Conservation (phyloP, 139 green algal genomes). For the Gonium pectorale region DNA sequence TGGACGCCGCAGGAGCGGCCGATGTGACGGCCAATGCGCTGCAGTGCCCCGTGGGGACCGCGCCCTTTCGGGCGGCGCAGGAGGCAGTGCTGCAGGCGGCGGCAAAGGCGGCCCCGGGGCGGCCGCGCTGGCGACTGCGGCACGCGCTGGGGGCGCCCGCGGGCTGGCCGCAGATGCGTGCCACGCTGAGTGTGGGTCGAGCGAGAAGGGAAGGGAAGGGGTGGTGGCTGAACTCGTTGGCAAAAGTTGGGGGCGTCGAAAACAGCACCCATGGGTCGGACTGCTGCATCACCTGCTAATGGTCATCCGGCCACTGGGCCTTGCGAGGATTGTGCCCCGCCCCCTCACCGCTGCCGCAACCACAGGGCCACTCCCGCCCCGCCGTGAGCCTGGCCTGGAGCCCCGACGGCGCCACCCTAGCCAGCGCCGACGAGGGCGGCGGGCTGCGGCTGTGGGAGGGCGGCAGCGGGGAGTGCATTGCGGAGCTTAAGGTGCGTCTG, state of each 20-base stretch:
- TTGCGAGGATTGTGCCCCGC: neutral
- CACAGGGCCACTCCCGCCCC: neutral
- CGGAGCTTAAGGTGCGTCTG: constrained; percentile 5
- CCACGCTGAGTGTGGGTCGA: neutral
- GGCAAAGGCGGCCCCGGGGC: neutral
- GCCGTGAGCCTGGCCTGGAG: constrained; percentile 4
- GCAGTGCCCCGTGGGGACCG: constrained; percentile 3
- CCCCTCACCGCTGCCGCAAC: neutral
- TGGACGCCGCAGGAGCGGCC: neutral
- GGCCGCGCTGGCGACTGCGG: constrained; percentile 11
- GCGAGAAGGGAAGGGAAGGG: neutral
- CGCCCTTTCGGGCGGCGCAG: neutral
- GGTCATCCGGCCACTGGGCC: neutral
- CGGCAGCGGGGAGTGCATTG: constrained; percentile 14
- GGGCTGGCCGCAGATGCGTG: neutral
- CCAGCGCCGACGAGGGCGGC: neutral
- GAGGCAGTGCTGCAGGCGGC: neutral
- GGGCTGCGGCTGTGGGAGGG: constrained; percentile 8
- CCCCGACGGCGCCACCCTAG: constrained; percentile 6
- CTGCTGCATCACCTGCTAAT: neutral
- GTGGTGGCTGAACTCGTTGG: neutral
- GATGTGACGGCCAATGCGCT: neutral
- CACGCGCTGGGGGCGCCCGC: neutral
- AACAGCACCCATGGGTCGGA: neutral
- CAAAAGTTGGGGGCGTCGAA: neutral